Evolutionary conservation across 129 eudicot genomes (phyloP).

Genomic region (Flaveria bidentis): DNA sequence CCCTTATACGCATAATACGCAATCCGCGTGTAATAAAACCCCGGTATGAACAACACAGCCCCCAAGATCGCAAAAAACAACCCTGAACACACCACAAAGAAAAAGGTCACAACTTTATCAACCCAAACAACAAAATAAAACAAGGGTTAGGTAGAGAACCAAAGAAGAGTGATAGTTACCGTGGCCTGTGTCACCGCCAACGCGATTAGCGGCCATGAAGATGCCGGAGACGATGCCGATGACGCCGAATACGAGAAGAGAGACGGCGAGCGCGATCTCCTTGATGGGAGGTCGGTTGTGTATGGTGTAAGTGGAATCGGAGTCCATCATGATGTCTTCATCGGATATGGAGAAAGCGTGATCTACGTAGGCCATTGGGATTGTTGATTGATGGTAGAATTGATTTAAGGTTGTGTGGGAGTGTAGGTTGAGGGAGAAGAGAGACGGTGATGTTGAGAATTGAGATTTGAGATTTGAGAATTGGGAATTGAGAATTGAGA

Average conservation of each 20-base stretch:
- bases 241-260: slow-evolving; percentile 84
- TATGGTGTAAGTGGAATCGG: slow-evolving; percentile 54
- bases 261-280: slow-evolving; percentile 91
- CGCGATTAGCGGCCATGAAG: slow-evolving; percentile 64
- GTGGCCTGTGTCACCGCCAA: slow-evolving; percentile 95
- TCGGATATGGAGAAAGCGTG: slow-evolving; percentile 91
- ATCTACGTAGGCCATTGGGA: slow-evolving; percentile 86
- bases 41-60: slow-evolving; percentile 80
- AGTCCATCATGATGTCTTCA: slow-evolving; percentile 86
- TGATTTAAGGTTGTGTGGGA: slow-evolving; percentile 18
- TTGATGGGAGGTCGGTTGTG: slow-evolving; percentile 80
- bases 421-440: slow-evolving; percentile 23
- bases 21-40: slow-evolving; percentile 86
- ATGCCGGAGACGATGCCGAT: slow-evolving; percentile 63
- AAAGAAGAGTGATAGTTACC: slow-evolving; percentile 43
- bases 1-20: slow-evolving; percentile 99
- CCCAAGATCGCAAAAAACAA: slow-evolving; percentile 84
- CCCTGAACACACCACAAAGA: slow-evolving; percentile 42
- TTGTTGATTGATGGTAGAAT: slow-evolving; percentile 9
- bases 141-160: neutral
- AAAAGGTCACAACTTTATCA: neutral
- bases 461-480: slow-evolving; percentile 14
- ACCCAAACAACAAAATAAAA: neutral
- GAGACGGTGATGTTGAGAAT: neutral
- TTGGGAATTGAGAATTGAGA: slow-evolving; percentile 17